Evolutionary conservation across 805 yeast species (phyloP).

Genomic region (Nakazawaea sp.): DNA sequence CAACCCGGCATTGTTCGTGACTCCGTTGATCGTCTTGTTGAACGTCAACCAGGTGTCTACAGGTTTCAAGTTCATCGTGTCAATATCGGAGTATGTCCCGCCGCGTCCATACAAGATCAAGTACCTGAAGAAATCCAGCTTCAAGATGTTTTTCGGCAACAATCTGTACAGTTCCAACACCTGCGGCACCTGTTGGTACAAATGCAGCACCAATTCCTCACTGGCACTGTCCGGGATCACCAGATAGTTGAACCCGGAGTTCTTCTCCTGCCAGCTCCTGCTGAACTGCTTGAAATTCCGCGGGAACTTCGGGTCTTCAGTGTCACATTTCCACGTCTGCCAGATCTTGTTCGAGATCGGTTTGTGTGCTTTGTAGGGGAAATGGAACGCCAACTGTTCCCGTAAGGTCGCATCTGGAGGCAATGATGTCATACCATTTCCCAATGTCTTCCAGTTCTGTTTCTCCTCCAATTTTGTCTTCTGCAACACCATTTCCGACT

Average conservation of each 20-base stretch:
- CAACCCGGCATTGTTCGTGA: conserved; percentile 48
- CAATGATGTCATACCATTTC: conserved; percentile 4
- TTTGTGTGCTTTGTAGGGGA: conserved; percentile 63
- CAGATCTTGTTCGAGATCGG: conserved; percentile 77
- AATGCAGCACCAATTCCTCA: conserved; percentile 42
- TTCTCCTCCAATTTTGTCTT: conserved; percentile 4
- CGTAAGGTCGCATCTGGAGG: conserved; percentile 24
- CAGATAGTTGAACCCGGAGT: conserved; percentile 64
- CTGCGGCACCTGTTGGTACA: conserved; percentile 68
- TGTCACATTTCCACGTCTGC: conserved; percentile 88
- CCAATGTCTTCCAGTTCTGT: conserved; percentile 3
- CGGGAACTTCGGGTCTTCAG: conserved; percentile 52
- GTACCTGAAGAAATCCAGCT: conserved; percentile 93
- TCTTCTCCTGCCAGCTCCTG: conserved; percentile 56
- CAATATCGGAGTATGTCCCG: conserved; percentile 89
- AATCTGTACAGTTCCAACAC: conserved; percentile 67
- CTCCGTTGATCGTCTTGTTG: conserved; percentile 18
- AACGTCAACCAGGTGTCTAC: conserved; percentile 69
- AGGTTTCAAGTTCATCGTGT: conserved; percentile 71
- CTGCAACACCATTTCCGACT: too few species aligned
- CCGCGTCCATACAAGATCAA: conserved; percentile 84
- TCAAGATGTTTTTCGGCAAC: conserved; percentile 75
- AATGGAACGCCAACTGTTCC: conserved; percentile 60
- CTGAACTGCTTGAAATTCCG: conserved; percentile 40
- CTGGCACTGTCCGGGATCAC: conserved; percentile 65